Conservation (phyloP, 164 flowering plant species). For the Chloranthus sessilifolius region DNA sequence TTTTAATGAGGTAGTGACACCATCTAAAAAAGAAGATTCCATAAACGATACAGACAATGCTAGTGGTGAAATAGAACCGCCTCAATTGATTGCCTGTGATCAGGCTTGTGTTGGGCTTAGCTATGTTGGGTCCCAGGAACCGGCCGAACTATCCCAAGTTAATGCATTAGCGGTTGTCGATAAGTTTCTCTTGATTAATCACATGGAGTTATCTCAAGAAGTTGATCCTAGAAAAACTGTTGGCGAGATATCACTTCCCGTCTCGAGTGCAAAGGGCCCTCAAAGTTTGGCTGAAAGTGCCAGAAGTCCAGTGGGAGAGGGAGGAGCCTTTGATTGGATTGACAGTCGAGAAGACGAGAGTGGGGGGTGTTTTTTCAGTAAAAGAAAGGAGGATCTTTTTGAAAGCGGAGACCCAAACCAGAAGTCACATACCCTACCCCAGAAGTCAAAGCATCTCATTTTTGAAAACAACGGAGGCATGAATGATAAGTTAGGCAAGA, state of each 20-base stretch:
- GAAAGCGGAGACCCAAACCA: slow-evolving; percentile 13
- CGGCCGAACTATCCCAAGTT: slow-evolving; percentile 75
- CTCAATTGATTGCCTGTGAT: slow-evolving; percentile 16
- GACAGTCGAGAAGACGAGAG: slow-evolving; percentile 82
- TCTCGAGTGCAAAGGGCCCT: slow-evolving; percentile 50
- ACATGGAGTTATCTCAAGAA: slow-evolving; percentile 28
- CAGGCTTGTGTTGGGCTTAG: slow-evolving; percentile 56
- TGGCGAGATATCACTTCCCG: slow-evolving; percentile 25
- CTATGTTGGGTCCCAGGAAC: slow-evolving; percentile 81
- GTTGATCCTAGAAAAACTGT: slow-evolving; percentile 15
- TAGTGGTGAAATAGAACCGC: slow-evolving; percentile 14
- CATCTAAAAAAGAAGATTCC: slow-evolving; percentile 8
- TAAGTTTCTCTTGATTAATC: slow-evolving; percentile 39
- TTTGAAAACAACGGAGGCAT: slow-evolving; percentile 8
- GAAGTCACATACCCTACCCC: slow-evolving; percentile 30
- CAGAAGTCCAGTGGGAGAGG: slow-evolving; percentile 21
- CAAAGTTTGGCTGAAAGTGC: slow-evolving; percentile 46
- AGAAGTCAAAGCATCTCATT: slow-evolving; percentile 15
- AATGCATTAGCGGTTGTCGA: slow-evolving; percentile 77
- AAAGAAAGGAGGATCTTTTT: slow-evolving; percentile 56
- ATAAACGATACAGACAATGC: slow-evolving; percentile 6
- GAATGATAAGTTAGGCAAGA: slow-evolving; percentile 11
- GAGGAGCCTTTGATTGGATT: slow-evolving; percentile 67
- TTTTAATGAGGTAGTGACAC: slow-evolving; percentile 37
- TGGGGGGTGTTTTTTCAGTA: slow-evolving; percentile 76